Percentiles rank a stretch among this genome's conserved stretches.
Evolutionary conservation across 2,329 filamentous ascomycete species (phyloP).

Genomic region (Penicillium janthinellum): DNA sequence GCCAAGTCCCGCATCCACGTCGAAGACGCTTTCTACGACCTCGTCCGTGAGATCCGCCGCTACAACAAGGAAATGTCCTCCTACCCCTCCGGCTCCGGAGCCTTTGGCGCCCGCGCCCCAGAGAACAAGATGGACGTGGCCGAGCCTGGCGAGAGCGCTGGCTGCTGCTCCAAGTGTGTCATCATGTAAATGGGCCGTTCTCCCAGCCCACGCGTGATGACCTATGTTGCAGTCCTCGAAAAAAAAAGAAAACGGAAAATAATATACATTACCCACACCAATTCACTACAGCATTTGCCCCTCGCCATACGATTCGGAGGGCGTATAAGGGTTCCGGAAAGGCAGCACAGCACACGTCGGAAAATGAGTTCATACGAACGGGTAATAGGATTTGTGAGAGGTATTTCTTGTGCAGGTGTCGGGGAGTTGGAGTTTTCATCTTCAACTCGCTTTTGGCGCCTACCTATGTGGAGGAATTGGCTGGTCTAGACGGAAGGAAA

Average conservation of each 20-base stretch:
- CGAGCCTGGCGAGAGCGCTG: conserved; percentile 52
- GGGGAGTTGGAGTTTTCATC: not conserved
- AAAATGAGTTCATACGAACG: conserved; percentile 13
- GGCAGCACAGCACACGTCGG: conserved; percentile 4
- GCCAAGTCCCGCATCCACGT: conserved; percentile 98
- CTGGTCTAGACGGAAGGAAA: not conserved
- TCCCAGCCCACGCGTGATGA: conserved; percentile 3
- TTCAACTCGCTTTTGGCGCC: not conserved
- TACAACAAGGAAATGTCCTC: conserved; percentile 99
- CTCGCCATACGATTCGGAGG: conserved; percentile 26
- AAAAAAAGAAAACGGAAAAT: conserved; percentile 2
- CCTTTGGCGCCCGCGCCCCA: conserved; percentile 63
- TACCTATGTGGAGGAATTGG: not conserved
- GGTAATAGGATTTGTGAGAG: conserved; percentile 9
- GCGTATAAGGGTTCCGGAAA: conserved; percentile 3
- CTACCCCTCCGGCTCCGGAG: conserved; percentile 69
- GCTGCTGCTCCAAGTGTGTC: conserved; percentile 84
- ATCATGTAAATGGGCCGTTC: conserved; percentile 62
- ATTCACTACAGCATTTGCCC: conserved; percentile 1
- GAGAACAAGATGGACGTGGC: conserved; percentile 75
- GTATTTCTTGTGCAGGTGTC: not conserved
- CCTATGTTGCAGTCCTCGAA: not conserved
- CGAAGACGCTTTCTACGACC: conserved; percentile 97
- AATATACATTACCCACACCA: not conserved
- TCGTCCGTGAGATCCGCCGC: conserved; percentile 94